Conservation (phyloP, 78 protist species). For the slime mould (Dictyostelium discoideum) region dicty_2.7 NC_007090.3:5217001-5217500, state of each 20-base stretch:
- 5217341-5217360: constrained; percentile 65
- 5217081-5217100: constrained; percentile 90
- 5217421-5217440: constrained; percentile 67
- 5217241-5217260: constrained; percentile 79
- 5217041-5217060: constrained; percentile 91
- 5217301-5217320: constrained; percentile 93
- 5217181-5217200: constrained; percentile 20
- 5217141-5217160: constrained; percentile 89
- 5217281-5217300: constrained; percentile 88
- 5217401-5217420: constrained; percentile 54
- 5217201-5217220: constrained; percentile 78
- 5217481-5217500: constrained; percentile 35
- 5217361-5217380: constrained; percentile 72
- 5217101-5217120: constrained; percentile 74
- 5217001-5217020: neutral
- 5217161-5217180: neutral
- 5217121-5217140: constrained; percentile 91
- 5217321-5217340: constrained; percentile 91
- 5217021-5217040: constrained; percentile 13
- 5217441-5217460: constrained; percentile 33
- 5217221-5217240: constrained; percentile 59
- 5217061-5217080: constrained; percentile 97
- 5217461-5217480: constrained; percentile 17
- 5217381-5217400: constrained; percentile 48
- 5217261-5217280: constrained; percentile 88